A percentile compares a stretch with the other conserved stretches of the same genome.
phyloP scores from a whole-genome alignment of 2,329 filamentous ascomycete species.

The Huntiella omanensis region DNA sequence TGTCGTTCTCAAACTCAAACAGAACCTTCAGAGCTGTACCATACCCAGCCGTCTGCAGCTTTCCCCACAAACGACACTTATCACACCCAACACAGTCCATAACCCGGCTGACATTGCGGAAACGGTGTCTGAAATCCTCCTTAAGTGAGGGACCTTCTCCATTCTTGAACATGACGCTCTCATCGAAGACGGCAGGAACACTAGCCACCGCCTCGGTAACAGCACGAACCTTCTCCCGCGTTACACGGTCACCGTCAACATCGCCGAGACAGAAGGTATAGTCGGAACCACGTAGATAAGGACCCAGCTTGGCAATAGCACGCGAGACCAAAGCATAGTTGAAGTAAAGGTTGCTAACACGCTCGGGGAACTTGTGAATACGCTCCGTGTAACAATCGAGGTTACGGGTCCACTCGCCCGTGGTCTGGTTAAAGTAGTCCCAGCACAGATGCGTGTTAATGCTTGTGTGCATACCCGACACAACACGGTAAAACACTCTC shows the following conservation, averaged over 20 bases:
- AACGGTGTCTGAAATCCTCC: slow-evolving; percentile 92
- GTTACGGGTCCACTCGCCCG: slow-evolving; percentile 84
- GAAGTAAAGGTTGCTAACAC: slow-evolving; percentile 95
- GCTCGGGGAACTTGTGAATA: slow-evolving; percentile 70
- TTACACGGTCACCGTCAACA: slow-evolving; percentile 54
- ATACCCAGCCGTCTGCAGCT: slow-evolving; percentile 86
- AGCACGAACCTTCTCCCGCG: slow-evolving; percentile 62
- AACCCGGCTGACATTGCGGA: slow-evolving; percentile 85
- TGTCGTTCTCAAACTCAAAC: slow-evolving; percentile 70
- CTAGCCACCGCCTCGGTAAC: slow-evolving; percentile 54
- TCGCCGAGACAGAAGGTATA: slow-evolving; percentile 93
- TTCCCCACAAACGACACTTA: slow-evolving; percentile 96
- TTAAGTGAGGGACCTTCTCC: slow-evolving; percentile 61
- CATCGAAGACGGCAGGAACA: slow-evolving; percentile 73
- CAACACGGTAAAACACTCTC: slow-evolving; percentile 89
- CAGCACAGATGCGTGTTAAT: slow-evolving; percentile 93
- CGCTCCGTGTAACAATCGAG: slow-evolving; percentile 71
- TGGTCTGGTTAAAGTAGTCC: slow-evolving; percentile 89
- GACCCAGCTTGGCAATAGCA: slow-evolving; percentile 75
- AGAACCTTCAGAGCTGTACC: slow-evolving; percentile 88
- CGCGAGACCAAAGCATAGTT: slow-evolving; percentile 94
- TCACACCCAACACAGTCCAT: slow-evolving; percentile 99
- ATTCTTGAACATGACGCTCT: slow-evolving; percentile 83
- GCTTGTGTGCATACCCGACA: slow-evolving; percentile 95
- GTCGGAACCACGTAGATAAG: slow-evolving; percentile 44